These are phyloP conservation scores for Collybia mongolica DNA, from an alignment of 768 basidiomycete genomes.

Conservation along the genomic window DNA sequence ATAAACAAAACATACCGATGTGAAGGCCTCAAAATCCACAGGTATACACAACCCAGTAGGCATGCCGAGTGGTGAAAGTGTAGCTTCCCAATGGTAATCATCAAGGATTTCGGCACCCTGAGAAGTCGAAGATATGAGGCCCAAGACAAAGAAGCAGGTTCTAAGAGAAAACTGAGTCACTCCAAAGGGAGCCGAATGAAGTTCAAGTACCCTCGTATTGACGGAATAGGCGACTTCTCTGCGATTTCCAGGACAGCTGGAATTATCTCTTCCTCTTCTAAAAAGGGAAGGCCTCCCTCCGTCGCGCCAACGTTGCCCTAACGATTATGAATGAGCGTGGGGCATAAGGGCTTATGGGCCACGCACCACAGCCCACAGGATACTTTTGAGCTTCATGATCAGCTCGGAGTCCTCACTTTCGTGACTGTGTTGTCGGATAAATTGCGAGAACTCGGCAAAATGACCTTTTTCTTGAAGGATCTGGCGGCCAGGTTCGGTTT, in stretches of 20 bases:
- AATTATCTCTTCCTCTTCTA: conserved; percentile 95
- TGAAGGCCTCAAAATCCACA: conserved; percentile 75
- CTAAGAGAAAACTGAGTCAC: conserved; percentile 24
- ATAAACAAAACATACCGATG: conserved; percentile 54
- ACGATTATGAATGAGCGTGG: no score
- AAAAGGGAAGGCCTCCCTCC: conserved; percentile 86
- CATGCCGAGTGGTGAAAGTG: conserved; percentile 77
- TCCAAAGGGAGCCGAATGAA: neutral
- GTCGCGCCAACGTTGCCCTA: conserved; percentile 95
- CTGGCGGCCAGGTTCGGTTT: conserved; percentile 93
- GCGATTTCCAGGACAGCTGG: conserved; percentile 90
- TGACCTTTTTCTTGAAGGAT: conserved; percentile 89
- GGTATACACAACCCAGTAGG: conserved; percentile 94
- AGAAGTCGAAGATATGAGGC: conserved; percentile 86
- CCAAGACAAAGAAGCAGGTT: conserved; percentile 97
- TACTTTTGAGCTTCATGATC: conserved; percentile 89
- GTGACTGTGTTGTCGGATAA: conserved; percentile 83
- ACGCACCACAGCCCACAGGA: conserved; percentile 94
- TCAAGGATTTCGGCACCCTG: conserved; percentile 93
- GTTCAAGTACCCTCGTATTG: conserved; percentile 80
- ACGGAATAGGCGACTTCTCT: conserved; percentile 84
- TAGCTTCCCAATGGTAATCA: conserved; percentile 93
- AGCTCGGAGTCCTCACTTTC: conserved; percentile 84
- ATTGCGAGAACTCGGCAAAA: conserved; percentile 86
- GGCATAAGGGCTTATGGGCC: neutral